Evolutionary conservation across 1,139 yeast genomes (phyloP).

Genomic region (Yamadazyma kanchanaburiensis): DNA sequence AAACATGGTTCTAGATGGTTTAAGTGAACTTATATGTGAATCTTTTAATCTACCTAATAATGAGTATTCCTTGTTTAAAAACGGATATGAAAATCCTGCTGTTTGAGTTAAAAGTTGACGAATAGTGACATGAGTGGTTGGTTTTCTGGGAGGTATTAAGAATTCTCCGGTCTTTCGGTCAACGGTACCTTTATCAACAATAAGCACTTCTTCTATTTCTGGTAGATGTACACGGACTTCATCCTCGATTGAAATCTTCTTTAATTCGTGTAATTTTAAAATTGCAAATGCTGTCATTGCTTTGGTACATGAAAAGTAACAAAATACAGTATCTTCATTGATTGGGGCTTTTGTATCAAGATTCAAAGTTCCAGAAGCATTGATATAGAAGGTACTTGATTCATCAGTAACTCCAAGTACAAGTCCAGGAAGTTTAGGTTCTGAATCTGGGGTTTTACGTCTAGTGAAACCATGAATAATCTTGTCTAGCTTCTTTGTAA

Average conservation of each 20-base stretch:
- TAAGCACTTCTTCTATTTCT: slow-evolving; percentile 35
- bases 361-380: slow-evolving; percentile 22
- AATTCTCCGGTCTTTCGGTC: slow-evolving; percentile 35
- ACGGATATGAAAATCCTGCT: slow-evolving; percentile 49
- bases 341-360: slow-evolving; percentile 18
- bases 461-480: slow-evolving; percentile 14
- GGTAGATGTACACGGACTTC: slow-evolving; percentile 41
- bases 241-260: slow-evolving; percentile 38
- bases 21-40: slow-evolving; percentile 7
- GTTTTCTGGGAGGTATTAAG: slow-evolving; percentile 23
- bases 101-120: slow-evolving; percentile 51
- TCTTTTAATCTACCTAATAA: slow-evolving; percentile 8
- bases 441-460: slow-evolving; percentile 9
- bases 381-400: slow-evolving; percentile 21
- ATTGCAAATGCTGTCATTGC: slow-evolving; percentile 45
- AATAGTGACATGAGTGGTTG: slow-evolving; percentile 39
- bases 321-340: slow-evolving; percentile 26
- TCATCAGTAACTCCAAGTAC: slow-evolving; percentile 27
- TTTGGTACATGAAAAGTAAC: slow-evolving; percentile 49
- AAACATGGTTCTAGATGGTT: slow-evolving; percentile 26
- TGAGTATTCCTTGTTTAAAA: slow-evolving; percentile 21
- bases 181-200: slow-evolving; percentile 34
- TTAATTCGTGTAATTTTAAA: slow-evolving; percentile 44
- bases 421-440: slow-evolving; percentile 22
- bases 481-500: slow-evolving; percentile 11